Percentiles rank a stretch among this genome's conserved stretches.
Conservation (phyloP, 169 alveolate genomes). For the Toxoplasma gondii region DNA sequence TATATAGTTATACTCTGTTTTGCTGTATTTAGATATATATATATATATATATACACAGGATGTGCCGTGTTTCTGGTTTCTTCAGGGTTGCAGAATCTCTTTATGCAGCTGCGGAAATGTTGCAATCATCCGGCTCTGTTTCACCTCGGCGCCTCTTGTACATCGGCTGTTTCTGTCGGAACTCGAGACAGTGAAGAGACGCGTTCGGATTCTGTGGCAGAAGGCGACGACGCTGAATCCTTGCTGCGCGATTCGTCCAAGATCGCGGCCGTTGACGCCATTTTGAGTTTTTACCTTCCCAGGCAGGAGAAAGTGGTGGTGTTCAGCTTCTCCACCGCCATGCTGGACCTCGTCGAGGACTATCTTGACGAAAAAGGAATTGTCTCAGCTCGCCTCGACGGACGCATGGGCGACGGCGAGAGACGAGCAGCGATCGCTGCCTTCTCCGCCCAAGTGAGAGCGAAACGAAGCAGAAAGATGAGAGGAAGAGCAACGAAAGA, state of each 20-base stretch:
- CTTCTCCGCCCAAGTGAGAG: not conserved
- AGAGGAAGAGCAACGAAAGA: not conserved
- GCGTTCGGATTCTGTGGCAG: constrained; percentile 60
- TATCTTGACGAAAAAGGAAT: constrained; percentile 14
- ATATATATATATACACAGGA: no score
- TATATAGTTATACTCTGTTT: not conserved
- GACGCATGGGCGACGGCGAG: constrained; percentile 14
- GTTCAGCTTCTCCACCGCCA: constrained; percentile 10
- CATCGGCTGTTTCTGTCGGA: not conserved
- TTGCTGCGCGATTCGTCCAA: constrained; percentile 30
- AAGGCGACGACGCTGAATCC: not conserved
- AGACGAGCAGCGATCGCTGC: constrained; percentile 25
- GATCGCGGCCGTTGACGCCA: not conserved
- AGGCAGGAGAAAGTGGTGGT: constrained; percentile 16
- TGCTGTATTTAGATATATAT: not conserved
- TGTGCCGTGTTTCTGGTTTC: not conserved
- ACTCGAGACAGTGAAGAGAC: not conserved
- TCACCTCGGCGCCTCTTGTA: constrained; percentile 28
- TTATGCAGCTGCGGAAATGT: constrained; percentile 91
- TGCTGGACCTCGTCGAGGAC: constrained; percentile 42
- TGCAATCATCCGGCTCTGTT: constrained; percentile 93
- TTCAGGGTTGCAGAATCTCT: constrained; percentile 78
- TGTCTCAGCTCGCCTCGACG: constrained; percentile 32
- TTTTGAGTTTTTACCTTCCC: not conserved
- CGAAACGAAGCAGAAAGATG: not conserved